Evolutionary conservation across 129 eudicot genomes (phyloP), one percentile per base, ranked within the genome.

Genomic region (Flaveria brownii): DNA sequence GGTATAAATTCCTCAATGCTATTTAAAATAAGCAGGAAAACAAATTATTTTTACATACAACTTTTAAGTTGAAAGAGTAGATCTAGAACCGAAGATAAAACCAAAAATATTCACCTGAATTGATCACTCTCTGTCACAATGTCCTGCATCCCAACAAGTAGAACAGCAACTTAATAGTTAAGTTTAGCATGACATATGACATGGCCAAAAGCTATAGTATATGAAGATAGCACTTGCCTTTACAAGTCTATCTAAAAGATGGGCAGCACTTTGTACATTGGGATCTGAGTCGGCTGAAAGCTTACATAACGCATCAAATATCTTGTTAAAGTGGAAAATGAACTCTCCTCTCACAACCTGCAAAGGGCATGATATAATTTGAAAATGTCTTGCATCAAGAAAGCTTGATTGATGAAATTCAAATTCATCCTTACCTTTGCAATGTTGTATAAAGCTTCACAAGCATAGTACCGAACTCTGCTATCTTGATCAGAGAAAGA

Each of bases 1-100:
- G 98, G 98, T 80, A 93, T 93, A 82, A 93, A 93, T 85, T 93
- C 98, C 84, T 93, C 98, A 78, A 93, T 93, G 88, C 98, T 93
- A 88, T 25, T 39, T 64, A 41, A 78, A 59, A 70, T 62, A 77
- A 80, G 8, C n/a, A 68, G 59, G n/a, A 71, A 64, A 68, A 46
- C 0, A 47, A 41, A 17, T 50, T 36, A 26, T 15, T n/a, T 70
- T 61, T 14, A 57, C 42, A 64, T 20, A 33, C 16, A 26, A 61
- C 55, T 57, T 73, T 50, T n/a, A 78, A 65, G 61, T 55, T 18
- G 61, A 83, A 70, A 45, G 18, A 74, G 13, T 15, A 52, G 25
- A 55, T 55, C 49, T 43, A 43, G 41, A 33, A 33, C 39, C 39
- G 39, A 33, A 33, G 39, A 33, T 33, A 33, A 33, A 62, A 71